These are phyloP conservation scores for Solanum piurae DNA, from an alignment of 257 asterid genomes.

Conservation along the genomic window DNA sequence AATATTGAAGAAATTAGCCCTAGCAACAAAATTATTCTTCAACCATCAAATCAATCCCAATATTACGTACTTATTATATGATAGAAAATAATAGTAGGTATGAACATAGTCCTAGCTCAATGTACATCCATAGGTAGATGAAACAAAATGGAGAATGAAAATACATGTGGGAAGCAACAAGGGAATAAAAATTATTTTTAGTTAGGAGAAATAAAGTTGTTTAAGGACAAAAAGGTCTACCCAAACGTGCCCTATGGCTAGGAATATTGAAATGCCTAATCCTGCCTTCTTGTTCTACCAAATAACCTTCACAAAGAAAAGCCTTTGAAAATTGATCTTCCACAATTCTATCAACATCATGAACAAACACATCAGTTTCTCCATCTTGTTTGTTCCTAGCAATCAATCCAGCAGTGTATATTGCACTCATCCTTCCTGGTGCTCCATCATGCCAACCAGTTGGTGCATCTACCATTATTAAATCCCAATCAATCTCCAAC, in stretches of 20 bases:
- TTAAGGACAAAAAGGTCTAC: conserved; percentile 67
- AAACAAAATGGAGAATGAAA: not conserved
- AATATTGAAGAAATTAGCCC: not conserved
- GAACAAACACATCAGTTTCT: conserved; percentile 79
- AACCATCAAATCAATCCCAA: not conserved
- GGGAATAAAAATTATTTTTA: not conserved
- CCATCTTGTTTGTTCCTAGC: conserved; percentile 62
- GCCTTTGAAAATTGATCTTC: conserved; percentile 70
- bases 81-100: not conserved
- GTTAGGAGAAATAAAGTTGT: not conserved
- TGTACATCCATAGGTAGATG: not conserved
- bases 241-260: conserved; percentile 41
- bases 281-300: conserved; percentile 55
- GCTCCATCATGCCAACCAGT: conserved; percentile 72
- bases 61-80: not conserved
- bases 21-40: not conserved
- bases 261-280: conserved; percentile 73
- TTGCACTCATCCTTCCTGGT: conserved; percentile 84
- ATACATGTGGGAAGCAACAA: not conserved
- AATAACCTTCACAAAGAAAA: conserved; percentile 68
- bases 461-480: conserved; percentile 93
- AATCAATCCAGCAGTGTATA: conserved; percentile 75
- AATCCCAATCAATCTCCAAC: conserved; percentile 71
- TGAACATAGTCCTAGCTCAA: not conserved
- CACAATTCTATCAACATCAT: conserved; percentile 69